These are phyloP conservation scores for Aurantiochytrium sp. DNA, from an alignment of 108 stramenopile genomes.

Conservation along the genomic window DNA sequence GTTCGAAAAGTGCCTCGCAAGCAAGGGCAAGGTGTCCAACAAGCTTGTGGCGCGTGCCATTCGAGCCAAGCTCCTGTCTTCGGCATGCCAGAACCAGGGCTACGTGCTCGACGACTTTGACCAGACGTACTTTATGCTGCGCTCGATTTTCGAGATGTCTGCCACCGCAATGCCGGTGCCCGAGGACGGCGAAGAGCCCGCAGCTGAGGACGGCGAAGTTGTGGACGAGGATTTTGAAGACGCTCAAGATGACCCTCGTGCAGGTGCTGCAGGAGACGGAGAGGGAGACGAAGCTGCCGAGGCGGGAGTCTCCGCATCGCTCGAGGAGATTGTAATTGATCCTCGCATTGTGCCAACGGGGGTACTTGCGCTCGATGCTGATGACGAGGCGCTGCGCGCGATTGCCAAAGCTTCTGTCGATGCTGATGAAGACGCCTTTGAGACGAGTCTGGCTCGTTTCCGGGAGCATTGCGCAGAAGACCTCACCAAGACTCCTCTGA, in stretches of 20 bases:
- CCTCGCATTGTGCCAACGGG: background rate
- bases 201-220: background rate
- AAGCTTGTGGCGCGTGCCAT: background rate
- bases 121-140: background rate
- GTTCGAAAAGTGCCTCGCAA: background rate
- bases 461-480: background rate
- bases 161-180: background rate
- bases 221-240: background rate
- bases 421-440: background rate
- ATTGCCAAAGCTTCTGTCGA: background rate
- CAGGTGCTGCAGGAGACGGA: background rate
- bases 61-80: background rate
- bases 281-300: background rate
- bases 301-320: background rate
- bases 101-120: background rate
- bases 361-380: background rate
- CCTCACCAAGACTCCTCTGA: background rate
- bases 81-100: background rate
- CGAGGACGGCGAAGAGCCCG: background rate
- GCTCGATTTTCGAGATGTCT: background rate
- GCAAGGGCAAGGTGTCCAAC: background rate
- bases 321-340: background rate
- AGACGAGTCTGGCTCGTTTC: background rate
- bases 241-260: background rate
- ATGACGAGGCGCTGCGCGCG: background rate